Base-by-base conservation (phyloP, 257 asterid genomes). In the Solanum bulbocastanum region DNA sequence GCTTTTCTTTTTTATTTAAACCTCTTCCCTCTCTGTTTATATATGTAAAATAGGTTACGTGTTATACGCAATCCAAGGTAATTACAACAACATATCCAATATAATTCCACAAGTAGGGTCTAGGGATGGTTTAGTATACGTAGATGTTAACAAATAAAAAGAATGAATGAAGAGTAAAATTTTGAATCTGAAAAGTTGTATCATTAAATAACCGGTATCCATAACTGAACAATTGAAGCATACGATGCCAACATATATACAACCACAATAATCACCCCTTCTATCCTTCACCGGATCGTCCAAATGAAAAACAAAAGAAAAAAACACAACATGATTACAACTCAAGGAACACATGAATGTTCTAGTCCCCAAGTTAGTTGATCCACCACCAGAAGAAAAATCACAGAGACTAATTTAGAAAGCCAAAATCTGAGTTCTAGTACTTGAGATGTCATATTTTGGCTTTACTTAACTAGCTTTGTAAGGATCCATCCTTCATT, bases 401-500 rank as follows among this genome's bases (percentile, higher is more conserved):
- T 46, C 42, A 68, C 72, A 71, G 23, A 71, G 7, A 32, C 69
- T 2, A 5, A 68, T 23, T 37, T 4, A 18, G 66, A 85, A 42
- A 68, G 15, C 78, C 78, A 74, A 27, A 22, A 74, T 66, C 22
- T 49, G 65, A 71, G 42, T 86, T 86, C 72, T 86, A 12, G 35
- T 52, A 15, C 15, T 71, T 30, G 49, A 86, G 69, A 86, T 66
- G 22, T 68, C 40, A 18, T n/a, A 10, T 20, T 66, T 60, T n/a
- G 56, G n/a, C 16, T 88, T 44, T 22, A 52, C 42, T 72, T 89
- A 89, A 83, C 84, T 87, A 37, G 78, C 90, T 87, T 90, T 92
- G 84, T 44, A 90, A 87, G n/a, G 94, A 92, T n/a, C 92, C 93
- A 32, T 91, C 92, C 85, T 90, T 89, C 91, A 91, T 87, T 90